Conservation (phyloP, 331 rosid species). For the Acacia concinna region DNA sequence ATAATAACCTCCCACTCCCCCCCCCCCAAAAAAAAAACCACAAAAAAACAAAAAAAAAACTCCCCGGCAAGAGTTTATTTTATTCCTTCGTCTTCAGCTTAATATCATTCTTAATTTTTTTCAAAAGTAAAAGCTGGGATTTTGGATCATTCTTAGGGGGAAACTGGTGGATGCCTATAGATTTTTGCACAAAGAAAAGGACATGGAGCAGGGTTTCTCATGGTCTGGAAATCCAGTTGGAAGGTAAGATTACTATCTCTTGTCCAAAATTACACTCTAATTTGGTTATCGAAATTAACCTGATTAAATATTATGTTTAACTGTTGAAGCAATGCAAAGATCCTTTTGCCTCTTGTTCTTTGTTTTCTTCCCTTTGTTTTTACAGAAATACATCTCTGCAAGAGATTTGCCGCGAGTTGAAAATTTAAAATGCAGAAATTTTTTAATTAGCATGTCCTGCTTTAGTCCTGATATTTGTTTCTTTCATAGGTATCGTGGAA, state of each 20-base stretch:
- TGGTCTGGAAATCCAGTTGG: conserved; percentile 98
- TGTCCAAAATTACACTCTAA: conserved; percentile 17
- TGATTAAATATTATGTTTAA: conserved; percentile 12
- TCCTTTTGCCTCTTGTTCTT: background rate
- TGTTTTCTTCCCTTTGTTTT: background rate
- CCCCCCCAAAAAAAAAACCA: too few species aligned
- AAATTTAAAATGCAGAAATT: background rate
- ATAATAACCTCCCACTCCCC: background rate
- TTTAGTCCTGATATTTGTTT: conserved; percentile 28
- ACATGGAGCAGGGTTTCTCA: conserved; percentile 87
- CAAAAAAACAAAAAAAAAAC: too few species aligned
- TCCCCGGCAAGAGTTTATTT: background rate
- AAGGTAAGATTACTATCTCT: conserved; percentile 53
- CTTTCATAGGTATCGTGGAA: conserved; percentile 87
- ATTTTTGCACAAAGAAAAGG: conserved; percentile 75
- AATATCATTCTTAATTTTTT: background rate
- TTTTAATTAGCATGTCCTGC: conserved; percentile 12
- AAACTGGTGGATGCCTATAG: conserved; percentile 91
- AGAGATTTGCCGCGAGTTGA: background rate
- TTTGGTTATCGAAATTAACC: conserved; percentile 22
- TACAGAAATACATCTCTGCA: conserved; percentile 12
- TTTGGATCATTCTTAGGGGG: conserved; percentile 61
- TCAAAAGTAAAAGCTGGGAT: conserved; percentile 23
- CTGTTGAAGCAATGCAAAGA: background rate
- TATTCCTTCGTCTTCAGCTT: background rate